These are phyloP conservation scores for Crotalaria pallida DNA, from an alignment of 306 rosid species.

Conservation along the genomic window DNA sequence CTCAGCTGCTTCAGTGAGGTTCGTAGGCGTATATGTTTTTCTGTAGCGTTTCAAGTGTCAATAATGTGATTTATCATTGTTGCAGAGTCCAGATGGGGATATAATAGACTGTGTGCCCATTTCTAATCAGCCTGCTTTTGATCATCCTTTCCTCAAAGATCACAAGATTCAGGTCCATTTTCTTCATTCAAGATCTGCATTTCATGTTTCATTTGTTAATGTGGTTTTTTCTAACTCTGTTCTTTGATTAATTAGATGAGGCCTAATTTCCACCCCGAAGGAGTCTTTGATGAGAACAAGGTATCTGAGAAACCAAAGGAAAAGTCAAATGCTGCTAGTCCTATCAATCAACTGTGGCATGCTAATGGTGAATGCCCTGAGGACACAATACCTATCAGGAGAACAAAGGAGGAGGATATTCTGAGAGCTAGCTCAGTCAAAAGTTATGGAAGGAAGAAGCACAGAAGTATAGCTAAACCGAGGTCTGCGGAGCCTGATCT, in stretches of 20 bases:
- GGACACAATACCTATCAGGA: constrained; percentile 79
- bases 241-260: constrained; percentile 47
- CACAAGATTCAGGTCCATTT: constrained; percentile 81
- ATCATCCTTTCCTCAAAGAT: constrained; percentile 93
- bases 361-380: constrained; percentile 73
- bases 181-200: constrained; percentile 15
- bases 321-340: constrained; percentile 30
- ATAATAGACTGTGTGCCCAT: constrained; percentile 77
- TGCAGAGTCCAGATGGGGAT: constrained; percentile 99
- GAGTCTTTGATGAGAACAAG: constrained; percentile 71
- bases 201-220: not conserved
- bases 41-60: not conserved
- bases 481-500: constrained; percentile 96
- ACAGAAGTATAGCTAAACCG: constrained; percentile 64
- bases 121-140: constrained; percentile 92
- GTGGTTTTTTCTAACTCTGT: not conserved
- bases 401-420: constrained; percentile 84
- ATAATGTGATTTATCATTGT: constrained; percentile 22
- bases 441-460: constrained; percentile 91
- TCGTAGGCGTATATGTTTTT: not conserved
- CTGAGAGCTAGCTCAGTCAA: constrained; percentile 82
- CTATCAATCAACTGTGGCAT: constrained; percentile 81
- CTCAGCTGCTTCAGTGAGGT: not conserved
- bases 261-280: constrained; percentile 86
- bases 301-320: constrained; percentile 44